Percentiles rank a stretch among this genome's conserved stretches.
These are phyloP conservation scores for Nicotiana rustica DNA, from an alignment of 305 asterid species.

Conservation along the genomic window DNA sequence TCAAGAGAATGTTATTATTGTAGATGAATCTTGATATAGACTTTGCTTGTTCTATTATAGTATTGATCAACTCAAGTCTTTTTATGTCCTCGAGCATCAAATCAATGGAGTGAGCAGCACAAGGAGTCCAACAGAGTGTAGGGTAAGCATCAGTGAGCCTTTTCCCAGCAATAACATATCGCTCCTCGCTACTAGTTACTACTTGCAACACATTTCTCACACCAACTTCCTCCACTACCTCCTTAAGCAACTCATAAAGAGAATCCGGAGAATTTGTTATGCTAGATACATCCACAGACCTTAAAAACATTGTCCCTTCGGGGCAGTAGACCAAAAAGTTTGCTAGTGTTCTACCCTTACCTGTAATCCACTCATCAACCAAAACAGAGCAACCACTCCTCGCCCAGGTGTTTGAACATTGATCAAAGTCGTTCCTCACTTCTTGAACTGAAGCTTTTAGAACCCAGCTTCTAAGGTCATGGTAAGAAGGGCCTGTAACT, in stretches of 20 bases:
- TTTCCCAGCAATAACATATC: constrained; percentile 74
- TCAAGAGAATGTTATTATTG: constrained; percentile 59
- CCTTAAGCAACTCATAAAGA: constrained; percentile 72
- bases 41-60: constrained; percentile 78
- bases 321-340: constrained; percentile 69
- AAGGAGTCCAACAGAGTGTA: constrained; percentile 88
- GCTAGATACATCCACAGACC: constrained; percentile 72
- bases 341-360: constrained; percentile 64
- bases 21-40: constrained; percentile 76
- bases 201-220: constrained; percentile 78
- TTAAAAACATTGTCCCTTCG: constrained; percentile 70
- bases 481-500: constrained; percentile 72
- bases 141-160: constrained; percentile 72
- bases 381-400: constrained; percentile 82
- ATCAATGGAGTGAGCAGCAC: constrained; percentile 79
- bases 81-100: constrained; percentile 77
- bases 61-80: constrained; percentile 61
- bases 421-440: constrained; percentile 66
- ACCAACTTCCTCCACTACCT: constrained; percentile 85
- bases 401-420: constrained; percentile 70
- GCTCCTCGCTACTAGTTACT: constrained; percentile 72
- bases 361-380: constrained; percentile 73
- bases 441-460: constrained; percentile 78
- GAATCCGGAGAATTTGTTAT: constrained; percentile 60
- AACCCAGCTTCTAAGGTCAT: constrained; percentile 79